phyloP scores from a whole-genome alignment of 140 eudicot genomes.

The Anethum foeniculum region DNA sequence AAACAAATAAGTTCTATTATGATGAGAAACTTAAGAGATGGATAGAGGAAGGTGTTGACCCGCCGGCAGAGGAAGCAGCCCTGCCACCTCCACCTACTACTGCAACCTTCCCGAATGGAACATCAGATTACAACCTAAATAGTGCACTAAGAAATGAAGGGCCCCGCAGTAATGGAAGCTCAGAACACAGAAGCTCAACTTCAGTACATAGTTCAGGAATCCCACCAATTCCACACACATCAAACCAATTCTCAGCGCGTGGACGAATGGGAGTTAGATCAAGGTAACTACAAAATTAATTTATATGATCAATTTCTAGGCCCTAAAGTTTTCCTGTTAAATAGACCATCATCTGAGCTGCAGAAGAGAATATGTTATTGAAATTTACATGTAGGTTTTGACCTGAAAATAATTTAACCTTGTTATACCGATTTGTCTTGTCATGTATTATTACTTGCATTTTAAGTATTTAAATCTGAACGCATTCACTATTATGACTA shows the following conservation, averaged over 20 bases:
- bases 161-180: conserved; percentile 38
- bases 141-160: conserved; percentile 45
- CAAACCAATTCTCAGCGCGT: conserved; percentile 88
- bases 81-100: conserved; percentile 81
- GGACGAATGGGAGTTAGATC: conserved; percentile 82
- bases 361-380: background rate
- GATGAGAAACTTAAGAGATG: conserved; percentile 91
- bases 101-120: conserved; percentile 54
- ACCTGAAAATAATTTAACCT: background rate
- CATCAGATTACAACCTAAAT: conserved; percentile 53
- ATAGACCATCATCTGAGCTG: background rate
- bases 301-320: background rate
- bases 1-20: conserved; percentile 71
- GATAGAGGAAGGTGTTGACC: conserved; percentile 94
- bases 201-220: conserved; percentile 62
- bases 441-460: background rate
- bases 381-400: background rate
- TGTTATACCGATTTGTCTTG: background rate
- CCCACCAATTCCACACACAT: conserved; percentile 80
- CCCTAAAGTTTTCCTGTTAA: background rate
- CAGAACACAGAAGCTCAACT: conserved; percentile 41
- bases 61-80: conserved; percentile 70
- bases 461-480: background rate
- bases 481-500: background rate
- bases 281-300: conserved; percentile 36